These are phyloP conservation scores for Auxenochlorella pyrenoidosa DNA, from an alignment of 139 green algal genomes.

Conservation along the genomic window DNA sequence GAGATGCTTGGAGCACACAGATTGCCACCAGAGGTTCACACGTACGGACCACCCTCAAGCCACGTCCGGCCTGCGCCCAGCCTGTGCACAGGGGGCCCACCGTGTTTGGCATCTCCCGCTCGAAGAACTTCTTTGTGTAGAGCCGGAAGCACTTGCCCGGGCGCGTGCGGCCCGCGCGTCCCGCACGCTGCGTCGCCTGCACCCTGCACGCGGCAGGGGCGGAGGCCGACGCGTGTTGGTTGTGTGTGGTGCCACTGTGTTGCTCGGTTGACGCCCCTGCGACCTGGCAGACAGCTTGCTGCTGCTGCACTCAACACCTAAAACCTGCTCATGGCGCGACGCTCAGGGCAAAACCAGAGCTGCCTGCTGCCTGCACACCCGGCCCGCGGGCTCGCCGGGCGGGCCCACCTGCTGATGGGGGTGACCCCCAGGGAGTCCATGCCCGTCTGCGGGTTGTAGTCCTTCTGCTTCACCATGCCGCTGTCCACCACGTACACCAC, in stretches of 20 bases:
- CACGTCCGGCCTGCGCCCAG: no score
- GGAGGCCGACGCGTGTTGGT: no score
- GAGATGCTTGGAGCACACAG: no score
- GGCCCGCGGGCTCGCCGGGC: background rate
- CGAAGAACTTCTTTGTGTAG: constrained; percentile 87
- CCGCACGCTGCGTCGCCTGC: constrained; percentile 91
- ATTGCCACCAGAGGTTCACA: no score
- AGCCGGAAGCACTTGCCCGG: constrained; percentile 94
- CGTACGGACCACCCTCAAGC: no score
- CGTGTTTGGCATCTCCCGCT: constrained; percentile 82
- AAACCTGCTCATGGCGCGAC: no score
- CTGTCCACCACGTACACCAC: constrained; percentile 93
- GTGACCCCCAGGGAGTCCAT: constrained; percentile 91
- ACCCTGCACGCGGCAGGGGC: constrained; percentile 38
- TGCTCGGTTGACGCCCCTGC: no score
- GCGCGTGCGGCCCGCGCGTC: constrained; percentile 87
- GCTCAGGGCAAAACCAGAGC: no score
- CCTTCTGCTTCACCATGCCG: constrained; percentile 94
- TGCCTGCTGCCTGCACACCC: no score
- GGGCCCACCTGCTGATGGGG: constrained; percentile 68
- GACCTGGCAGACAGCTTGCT: no score
- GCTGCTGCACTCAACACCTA: no score
- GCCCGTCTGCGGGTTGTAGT: constrained; percentile 85
- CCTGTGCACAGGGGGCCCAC: background rate
- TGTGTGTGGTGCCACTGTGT: no score